Evolutionary conservation across 2,329 filamentous ascomycete genomes (phyloP).

Genomic region (Cladorrhinum sp.): DNA sequence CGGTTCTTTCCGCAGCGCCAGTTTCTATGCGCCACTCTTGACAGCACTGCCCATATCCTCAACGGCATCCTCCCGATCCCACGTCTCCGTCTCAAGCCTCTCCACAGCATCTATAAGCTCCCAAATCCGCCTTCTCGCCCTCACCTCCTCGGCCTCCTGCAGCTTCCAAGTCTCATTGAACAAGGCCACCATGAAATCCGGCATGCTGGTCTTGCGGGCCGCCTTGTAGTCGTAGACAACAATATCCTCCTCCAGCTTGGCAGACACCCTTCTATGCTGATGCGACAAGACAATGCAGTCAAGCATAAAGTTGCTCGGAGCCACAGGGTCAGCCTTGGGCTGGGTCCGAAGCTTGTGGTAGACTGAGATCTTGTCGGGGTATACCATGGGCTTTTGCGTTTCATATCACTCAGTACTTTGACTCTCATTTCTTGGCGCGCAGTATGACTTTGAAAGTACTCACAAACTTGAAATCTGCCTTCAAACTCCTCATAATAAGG

Average conservation of each 20-base stretch:
- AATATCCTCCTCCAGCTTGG: slow-evolving; percentile 73
- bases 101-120: slow-evolving; percentile 58
- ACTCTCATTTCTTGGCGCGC: too few species aligned
- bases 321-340: slow-evolving; percentile 31
- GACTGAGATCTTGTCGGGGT: slow-evolving; percentile 77
- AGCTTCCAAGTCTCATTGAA: slow-evolving; percentile 36
- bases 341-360: slow-evolving; percentile 72
- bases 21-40: slow-evolving; percentile 9
- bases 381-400: slow-evolving; percentile 74
- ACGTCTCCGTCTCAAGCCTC: slow-evolving; percentile 66
- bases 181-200: slow-evolving; percentile 40
- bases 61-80: slow-evolving; percentile 68
- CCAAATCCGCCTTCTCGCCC: slow-evolving; percentile 52
- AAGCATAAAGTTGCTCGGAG: slow-evolving; percentile 54
- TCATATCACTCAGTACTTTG: slow-evolving; percentile 3
- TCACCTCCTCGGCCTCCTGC: slow-evolving; percentile 55
- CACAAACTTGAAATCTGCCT: slow-evolving; percentile 84
- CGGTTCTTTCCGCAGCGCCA: not conserved
- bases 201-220: slow-evolving; percentile 38
- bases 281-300: slow-evolving; percentile 72
- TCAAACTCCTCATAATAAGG: slow-evolving; percentile 76
- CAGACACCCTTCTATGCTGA: slow-evolving; percentile 66
- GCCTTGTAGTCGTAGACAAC: slow-evolving; percentile 66
- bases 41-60: slow-evolving; percentile 62
- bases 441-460: slow-evolving; percentile 37